These are phyloP conservation scores for Gremmenia infestans DNA, from an alignment of 2,329 filamentous ascomycete genomes.

Conservation along the genomic window DNA sequence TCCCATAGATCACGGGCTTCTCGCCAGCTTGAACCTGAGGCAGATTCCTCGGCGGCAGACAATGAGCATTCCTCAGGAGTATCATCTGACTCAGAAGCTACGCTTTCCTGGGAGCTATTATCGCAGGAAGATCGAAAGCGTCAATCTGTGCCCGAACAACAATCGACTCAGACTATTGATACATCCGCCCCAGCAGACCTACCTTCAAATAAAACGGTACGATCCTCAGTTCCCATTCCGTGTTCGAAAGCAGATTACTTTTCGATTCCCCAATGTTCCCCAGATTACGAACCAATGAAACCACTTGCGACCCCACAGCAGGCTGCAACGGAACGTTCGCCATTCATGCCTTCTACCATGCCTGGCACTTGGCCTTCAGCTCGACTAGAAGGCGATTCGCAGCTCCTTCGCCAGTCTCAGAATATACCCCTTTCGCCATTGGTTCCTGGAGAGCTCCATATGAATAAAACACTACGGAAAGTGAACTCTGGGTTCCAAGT, in stretches of 20 bases:
- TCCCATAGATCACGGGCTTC: conserved; percentile 16
- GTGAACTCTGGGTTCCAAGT: conserved; percentile 38
- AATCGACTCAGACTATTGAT: not conserved
- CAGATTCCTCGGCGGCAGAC: conserved; percentile 25
- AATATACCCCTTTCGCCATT: conserved; percentile 28
- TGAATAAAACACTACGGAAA: conserved; percentile 33
- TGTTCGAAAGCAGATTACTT: conserved; percentile 21
- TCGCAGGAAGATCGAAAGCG: conserved; percentile 1
- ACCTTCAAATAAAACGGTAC: conserved; percentile 3
- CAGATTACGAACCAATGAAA: conserved; percentile 15
- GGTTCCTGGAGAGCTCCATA: conserved; percentile 33
- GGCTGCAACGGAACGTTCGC: conserved; percentile 2
- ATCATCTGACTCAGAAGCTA: conserved; percentile 28
- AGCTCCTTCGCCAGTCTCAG: conserved; percentile 4
- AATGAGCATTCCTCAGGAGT: conserved; percentile 28
- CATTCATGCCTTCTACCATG: not conserved
- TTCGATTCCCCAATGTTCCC: conserved; percentile 15
- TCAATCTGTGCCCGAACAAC: not conserved
- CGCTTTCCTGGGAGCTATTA: conserved; percentile 19
- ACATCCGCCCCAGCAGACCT: not conserved
- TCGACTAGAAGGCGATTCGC: conserved; percentile 5
- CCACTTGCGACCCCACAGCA: conserved; percentile 17
- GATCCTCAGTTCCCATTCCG: conserved; percentile 8
- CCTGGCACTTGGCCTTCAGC: not conserved
- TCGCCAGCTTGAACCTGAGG: conserved; percentile 9